Conservation (phyloP, 2,329 filamentous ascomycete species). For the Canariomyces notabilis region DNA sequence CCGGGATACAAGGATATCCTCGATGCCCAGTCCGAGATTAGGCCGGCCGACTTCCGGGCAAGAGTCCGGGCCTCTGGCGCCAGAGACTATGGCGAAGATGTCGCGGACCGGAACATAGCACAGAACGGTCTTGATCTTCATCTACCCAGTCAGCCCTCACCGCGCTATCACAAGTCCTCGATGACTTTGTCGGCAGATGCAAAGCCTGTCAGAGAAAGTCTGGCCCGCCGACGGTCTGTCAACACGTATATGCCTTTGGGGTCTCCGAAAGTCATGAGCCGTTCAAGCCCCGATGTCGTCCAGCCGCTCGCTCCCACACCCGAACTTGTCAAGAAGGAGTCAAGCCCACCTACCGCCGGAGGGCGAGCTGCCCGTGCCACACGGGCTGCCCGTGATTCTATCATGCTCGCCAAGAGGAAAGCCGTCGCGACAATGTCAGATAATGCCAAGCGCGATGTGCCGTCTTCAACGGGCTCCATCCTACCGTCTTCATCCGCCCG, state of each 20-base stretch:
- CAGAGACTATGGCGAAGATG: conserved; percentile 58
- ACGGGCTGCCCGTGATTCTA: conserved; percentile 21
- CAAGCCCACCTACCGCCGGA: background rate
- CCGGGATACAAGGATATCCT: conserved; percentile 48
- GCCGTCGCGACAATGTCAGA: conserved; percentile 2
- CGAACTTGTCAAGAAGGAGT: background rate
- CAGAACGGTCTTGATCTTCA: conserved; percentile 32
- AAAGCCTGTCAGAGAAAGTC: background rate
- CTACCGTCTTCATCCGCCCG: conserved; percentile 18
- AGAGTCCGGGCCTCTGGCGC: conserved; percentile 47
- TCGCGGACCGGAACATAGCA: conserved; percentile 55
- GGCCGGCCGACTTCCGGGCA: conserved; percentile 43
- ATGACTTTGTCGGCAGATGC: background rate
- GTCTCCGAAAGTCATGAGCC: background rate
- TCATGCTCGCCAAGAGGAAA: conserved; percentile 20
- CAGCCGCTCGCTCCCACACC: background rate
- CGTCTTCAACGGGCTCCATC: conserved; percentile 12
- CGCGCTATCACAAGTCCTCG: background rate
- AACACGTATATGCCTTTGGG: conserved; percentile 18
- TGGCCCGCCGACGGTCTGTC: conserved; percentile 19
- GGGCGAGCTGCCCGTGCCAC: conserved; percentile 2
- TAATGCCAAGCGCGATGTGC: conserved; percentile 4
- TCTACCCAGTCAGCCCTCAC: background rate
- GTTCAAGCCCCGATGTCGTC: background rate
- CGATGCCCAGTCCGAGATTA: conserved; percentile 52